Percentiles rank a stretch among this genome's conserved stretches.
Conservation (phyloP, 352 stramenopile species). For the Phytophthora megakarya region DNA sequence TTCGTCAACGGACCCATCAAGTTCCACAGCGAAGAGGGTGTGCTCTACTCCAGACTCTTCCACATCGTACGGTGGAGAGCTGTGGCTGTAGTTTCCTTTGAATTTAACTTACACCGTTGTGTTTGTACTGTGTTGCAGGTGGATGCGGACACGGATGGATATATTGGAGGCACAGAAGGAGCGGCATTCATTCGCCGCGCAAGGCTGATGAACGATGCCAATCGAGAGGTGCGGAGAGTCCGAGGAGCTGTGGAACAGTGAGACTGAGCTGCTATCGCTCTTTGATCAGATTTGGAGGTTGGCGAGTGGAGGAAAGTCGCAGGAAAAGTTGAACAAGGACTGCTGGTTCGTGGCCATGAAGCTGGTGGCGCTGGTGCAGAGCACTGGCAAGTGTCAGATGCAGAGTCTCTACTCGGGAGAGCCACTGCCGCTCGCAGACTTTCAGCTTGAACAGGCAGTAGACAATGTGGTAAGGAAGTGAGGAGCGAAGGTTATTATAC, state of each 20-base stretch:
- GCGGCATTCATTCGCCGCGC: conserved; percentile 84
- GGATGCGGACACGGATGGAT: conserved; percentile 78
- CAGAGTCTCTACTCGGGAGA: conserved; percentile 81
- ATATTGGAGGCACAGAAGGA: conserved; percentile 73
- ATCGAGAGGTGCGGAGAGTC: conserved; percentile 60
- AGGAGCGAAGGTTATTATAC: not conserved
- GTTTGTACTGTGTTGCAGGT: conserved; percentile 43
- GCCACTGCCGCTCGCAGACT: conserved; percentile 71
- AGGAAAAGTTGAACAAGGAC: conserved; percentile 87
- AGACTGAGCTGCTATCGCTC: not conserved
- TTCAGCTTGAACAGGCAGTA: conserved; percentile 76
- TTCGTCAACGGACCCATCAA: conserved; percentile 88
- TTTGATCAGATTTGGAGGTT: conserved; percentile 80
- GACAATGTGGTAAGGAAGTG: conserved; percentile 70
- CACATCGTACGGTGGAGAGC: conserved; percentile 65
- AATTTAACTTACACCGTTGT: too few species aligned
- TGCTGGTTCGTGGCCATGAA: conserved; percentile 92
- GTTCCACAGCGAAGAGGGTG: conserved; percentile 81
- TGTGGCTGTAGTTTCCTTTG: not conserved
- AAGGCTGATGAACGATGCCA: conserved; percentile 80
- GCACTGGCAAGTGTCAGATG: conserved; percentile 82
- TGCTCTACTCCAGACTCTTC: conserved; percentile 81
- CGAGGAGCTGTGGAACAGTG: not conserved
- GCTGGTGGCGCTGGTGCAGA: conserved; percentile 87
- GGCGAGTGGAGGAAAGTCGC: conserved; percentile 87